These are phyloP conservation scores for Talaromyces sp. DNA, from an alignment of 2,329 filamentous ascomycete species.

Conservation along the genomic window DNA sequence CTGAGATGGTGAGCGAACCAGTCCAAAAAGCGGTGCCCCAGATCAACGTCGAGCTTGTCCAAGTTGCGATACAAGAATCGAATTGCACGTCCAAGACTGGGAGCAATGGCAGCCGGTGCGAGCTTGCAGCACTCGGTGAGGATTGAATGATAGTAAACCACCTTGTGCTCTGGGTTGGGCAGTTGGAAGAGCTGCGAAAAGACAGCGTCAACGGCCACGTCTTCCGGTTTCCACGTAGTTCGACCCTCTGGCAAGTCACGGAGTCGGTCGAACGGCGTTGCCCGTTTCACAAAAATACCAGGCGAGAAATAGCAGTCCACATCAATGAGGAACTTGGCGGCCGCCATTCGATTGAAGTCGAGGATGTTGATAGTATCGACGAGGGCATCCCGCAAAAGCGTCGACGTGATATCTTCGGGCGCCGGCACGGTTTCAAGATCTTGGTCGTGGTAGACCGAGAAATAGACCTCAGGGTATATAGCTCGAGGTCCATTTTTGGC, in stretches of 20 bases:
- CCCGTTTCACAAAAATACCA: conserved; percentile 86
- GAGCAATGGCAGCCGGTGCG: conserved; percentile 91
- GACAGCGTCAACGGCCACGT: conserved; percentile 93
- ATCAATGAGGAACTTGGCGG: conserved; percentile 85
- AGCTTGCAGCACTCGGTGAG: conserved; percentile 95
- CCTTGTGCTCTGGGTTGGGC: conserved; percentile 80
- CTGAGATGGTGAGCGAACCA: conserved; percentile 98
- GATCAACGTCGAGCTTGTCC: conserved; percentile 77
- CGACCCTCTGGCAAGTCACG: conserved; percentile 58
- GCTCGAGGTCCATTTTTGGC: conserved; percentile 69
- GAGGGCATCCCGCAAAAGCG: conserved; percentile 76
- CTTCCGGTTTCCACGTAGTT: conserved; percentile 93
- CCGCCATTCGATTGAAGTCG: conserved; percentile 83
- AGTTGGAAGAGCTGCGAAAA: conserved; percentile 93
- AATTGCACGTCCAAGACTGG: conserved; percentile 87
- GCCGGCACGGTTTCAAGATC: conserved; percentile 85
- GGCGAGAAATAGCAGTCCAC: conserved; percentile 91
- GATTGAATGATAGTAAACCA: conserved; percentile 94
- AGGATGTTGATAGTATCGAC: conserved; percentile 91
- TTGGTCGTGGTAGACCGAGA: conserved; percentile 85
- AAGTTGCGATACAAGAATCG: conserved; percentile 81
- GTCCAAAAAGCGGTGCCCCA: conserved; percentile 82
- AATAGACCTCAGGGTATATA: conserved; percentile 87
- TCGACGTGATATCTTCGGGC: conserved; percentile 68
- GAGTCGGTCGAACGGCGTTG: conserved; percentile 86